phyloP scores from a whole-genome alignment of 345 rosid species.

The Lumnitzera racemosa region DNA sequence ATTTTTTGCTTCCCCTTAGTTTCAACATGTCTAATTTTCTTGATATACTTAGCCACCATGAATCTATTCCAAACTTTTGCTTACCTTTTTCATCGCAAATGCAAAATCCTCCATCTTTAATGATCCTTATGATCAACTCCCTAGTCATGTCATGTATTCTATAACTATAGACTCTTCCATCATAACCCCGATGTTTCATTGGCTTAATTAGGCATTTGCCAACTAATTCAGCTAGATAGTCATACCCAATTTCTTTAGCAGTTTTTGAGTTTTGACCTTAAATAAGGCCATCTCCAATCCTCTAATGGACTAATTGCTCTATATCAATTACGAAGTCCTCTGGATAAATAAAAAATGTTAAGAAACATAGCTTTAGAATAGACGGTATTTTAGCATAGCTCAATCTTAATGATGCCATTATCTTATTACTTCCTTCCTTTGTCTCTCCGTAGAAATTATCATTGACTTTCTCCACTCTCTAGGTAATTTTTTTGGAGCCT shows the following conservation, averaged over 20 bases:
- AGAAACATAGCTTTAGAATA: neutral
- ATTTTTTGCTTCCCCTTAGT: constrained; percentile 15
- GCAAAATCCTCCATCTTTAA: constrained; percentile 30
- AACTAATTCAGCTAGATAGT: constrained; percentile 40
- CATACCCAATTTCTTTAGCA: constrained; percentile 42
- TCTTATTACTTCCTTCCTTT: neutral
- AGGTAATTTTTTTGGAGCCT: neutral
- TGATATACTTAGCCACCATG: constrained; percentile 37
- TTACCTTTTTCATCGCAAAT: neutral
- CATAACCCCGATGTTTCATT: constrained; percentile 34
- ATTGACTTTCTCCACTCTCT: neutral
- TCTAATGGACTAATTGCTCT: constrained; percentile 52
- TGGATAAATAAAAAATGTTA: constrained; percentile 5
- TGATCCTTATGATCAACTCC: constrained; percentile 18
- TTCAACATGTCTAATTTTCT: constrained; percentile 21
- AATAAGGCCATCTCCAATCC: constrained; percentile 61
- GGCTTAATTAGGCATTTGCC: constrained; percentile 52
- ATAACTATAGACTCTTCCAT: constrained; percentile 26
- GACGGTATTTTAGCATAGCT: neutral
- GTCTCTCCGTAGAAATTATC: neutral
- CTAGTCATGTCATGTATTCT: constrained; percentile 36
- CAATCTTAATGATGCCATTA: neutral
- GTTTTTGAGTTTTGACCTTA: constrained; percentile 29
- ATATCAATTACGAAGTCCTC: constrained; percentile 47
- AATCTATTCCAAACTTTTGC: constrained; percentile 9